A percentile compares a stretch with the other conserved stretches of the same genome.
phyloP scores from a whole-genome alignment of 2,329 filamentous ascomycete genomes.

The Arthrocladium fulminans region DNA sequence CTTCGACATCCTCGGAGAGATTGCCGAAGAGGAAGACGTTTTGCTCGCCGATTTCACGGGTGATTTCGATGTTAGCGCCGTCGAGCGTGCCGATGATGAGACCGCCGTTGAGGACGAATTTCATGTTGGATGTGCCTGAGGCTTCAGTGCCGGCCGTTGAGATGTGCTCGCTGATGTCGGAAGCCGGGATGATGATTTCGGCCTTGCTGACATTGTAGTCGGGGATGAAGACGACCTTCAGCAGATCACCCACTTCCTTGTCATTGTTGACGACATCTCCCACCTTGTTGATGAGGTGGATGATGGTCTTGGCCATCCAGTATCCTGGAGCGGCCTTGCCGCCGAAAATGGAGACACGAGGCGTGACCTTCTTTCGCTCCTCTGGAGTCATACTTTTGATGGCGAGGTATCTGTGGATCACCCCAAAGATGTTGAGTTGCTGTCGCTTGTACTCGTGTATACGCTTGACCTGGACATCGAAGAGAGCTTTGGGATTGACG shows the following conservation, averaged over 20 bases:
- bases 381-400: constrained; percentile 79
- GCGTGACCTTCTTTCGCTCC: constrained; percentile 75
- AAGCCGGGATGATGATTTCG: constrained; percentile 89
- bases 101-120: constrained; percentile 95
- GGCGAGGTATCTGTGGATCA: constrained; percentile 85
- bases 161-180: constrained; percentile 96
- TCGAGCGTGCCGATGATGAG: constrained; percentile 97
- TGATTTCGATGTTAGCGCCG: constrained; percentile 97
- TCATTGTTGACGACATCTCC: constrained; percentile 87
- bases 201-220: constrained; percentile 99
- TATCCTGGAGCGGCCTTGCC: constrained; percentile 97
- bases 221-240: constrained; percentile 95
- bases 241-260: constrained; percentile 77
- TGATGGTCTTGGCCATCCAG: constrained; percentile 99
- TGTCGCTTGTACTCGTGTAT: constrained; percentile 99
- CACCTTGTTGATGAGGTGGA: constrained; percentile 90
- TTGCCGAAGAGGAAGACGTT: constrained; percentile 99
- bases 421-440: constrained; percentile 97
- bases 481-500: constrained; percentile 80
- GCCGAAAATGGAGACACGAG: constrained; percentile 90
- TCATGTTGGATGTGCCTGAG: constrained; percentile 94
- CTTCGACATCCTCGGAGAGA: constrained; percentile 90
- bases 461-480: constrained; percentile 96
- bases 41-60: constrained; percentile 87
- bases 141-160: constrained; percentile 92